A percentile compares a stretch with the other conserved stretches of the same genome.
Conservation (phyloP, 306 rosid species). For the Argentina anserina region DNA sequence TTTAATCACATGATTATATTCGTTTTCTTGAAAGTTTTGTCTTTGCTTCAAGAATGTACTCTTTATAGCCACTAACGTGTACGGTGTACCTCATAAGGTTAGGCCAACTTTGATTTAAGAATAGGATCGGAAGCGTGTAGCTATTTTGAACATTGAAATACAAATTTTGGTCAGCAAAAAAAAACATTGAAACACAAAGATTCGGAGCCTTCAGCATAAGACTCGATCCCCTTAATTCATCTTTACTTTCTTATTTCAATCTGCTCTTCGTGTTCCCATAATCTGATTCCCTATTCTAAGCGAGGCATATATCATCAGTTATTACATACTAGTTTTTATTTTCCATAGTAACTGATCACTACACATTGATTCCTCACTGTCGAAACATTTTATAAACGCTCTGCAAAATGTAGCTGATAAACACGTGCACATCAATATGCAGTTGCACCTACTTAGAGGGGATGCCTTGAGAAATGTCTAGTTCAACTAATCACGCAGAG, state of each 20-base stretch:
- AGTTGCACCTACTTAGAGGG: not conserved
- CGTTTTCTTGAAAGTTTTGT: not conserved
- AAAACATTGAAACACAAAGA: not conserved
- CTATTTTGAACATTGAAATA: not conserved
- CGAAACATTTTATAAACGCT: not conserved
- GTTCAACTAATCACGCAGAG: not conserved
- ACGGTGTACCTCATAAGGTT: not conserved
- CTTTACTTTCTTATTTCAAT: not conserved
- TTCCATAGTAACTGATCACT: not conserved
- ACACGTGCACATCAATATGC: not conserved
- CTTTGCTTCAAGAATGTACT: not conserved
- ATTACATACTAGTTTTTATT: too few species aligned
- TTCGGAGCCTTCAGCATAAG: not conserved
- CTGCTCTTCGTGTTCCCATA: not conserved
- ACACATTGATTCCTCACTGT: not conserved
- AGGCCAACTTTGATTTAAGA: not conserved
- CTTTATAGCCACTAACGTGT: not conserved
- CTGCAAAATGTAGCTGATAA: not conserved
- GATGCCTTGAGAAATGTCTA: not conserved
- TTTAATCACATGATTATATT: not conserved
- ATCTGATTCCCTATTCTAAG: not conserved
- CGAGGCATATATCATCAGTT: too few species aligned
- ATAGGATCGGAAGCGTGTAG: not conserved
- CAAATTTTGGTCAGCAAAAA: not conserved
- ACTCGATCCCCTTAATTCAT: too few species aligned